These are phyloP conservation scores for Pseudocercospora fuligena DNA, from an alignment of 2,329 filamentous ascomycete genomes.

Conservation along the genomic window DNA sequence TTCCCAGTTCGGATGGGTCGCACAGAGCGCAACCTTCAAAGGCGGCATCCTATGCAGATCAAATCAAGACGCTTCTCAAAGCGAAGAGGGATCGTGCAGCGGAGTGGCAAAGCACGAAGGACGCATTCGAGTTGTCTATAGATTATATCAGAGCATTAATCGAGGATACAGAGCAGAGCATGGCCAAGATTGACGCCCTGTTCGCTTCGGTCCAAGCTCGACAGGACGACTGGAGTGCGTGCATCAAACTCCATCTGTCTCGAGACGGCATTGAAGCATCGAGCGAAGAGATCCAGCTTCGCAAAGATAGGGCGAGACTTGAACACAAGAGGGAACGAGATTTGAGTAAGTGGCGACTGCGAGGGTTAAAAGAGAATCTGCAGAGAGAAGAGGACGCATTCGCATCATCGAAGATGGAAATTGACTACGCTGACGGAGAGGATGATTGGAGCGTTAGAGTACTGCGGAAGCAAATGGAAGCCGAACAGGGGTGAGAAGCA, in stretches of 20 bases:
- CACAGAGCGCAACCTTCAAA: background rate
- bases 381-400: background rate
- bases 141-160: background rate
- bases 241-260: background rate
- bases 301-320: background rate
- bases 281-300: background rate
- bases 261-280: background rate
- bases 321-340: background rate
- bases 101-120: background rate
- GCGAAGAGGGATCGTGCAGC: too few relatives aligned
- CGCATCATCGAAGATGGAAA: background rate
- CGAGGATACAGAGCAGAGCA: background rate
- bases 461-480: background rate
- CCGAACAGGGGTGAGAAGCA: too few relatives aligned
- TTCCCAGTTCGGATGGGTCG: background rate
- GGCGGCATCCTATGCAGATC: background rate
- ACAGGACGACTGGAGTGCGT: background rate
- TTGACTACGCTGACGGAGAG: background rate
- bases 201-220: background rate
- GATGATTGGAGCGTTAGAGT: background rate
- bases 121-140: background rate
- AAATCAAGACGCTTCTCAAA: too few relatives aligned
- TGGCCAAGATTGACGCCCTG: background rate
- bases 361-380: background rate
- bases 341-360: background rate